Base-by-base conservation (phyloP, 1,139 yeast genomes). In the Taphrina pruni region DNA sequence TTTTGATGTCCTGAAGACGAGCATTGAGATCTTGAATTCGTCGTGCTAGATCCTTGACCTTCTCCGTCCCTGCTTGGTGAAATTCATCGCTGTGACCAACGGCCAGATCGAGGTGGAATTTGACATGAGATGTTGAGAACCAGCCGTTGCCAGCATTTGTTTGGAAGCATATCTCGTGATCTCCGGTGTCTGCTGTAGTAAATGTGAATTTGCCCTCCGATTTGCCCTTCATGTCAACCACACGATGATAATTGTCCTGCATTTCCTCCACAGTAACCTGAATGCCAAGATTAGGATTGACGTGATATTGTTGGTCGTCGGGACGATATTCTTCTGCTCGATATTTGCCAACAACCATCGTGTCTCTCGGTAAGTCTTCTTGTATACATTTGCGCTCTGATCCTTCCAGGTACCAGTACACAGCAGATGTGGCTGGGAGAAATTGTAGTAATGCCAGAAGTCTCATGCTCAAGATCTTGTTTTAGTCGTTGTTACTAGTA, bases 151-250 rank as follows among this genome's bases (percentile, higher is more conserved):
- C 83, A 4, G 91, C 88, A 54, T 57, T 68, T 17, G 75, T 70
- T 70, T 87, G 86, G 74, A 88, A 81, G 78, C 95, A 89, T 62
- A 89, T 83, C 74, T 85, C 81, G 79, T 89, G 94, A 75, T 87
- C 90, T 57, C 95, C 95, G 46, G 87, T 81, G 64, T 86, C 91
- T 62, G 86, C 80, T 0, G 93, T 88, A 41, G 87, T 84, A 78
- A 87, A 88, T 26, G 89, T 84, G 78, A 88, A 87, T 72, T 86
- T 87, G 48, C 91, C 90, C 38, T 79, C 77, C 38, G 89, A 80
- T 6, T 82, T 77, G 17, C 87, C 86, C 75, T 84, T 84, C 77
- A 87, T 91, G 75, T 86, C 85, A 58, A 87, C 87, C 58, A 88
- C 89, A 69, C 89, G 84, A 75, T 88, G 90, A 75, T 87, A 82